Evolutionary conservation across 2,329 filamentous ascomycete genomes (phyloP), one percentile per base, ranked within the genome.

Genomic region (Colletotrichum lentis): DNA sequence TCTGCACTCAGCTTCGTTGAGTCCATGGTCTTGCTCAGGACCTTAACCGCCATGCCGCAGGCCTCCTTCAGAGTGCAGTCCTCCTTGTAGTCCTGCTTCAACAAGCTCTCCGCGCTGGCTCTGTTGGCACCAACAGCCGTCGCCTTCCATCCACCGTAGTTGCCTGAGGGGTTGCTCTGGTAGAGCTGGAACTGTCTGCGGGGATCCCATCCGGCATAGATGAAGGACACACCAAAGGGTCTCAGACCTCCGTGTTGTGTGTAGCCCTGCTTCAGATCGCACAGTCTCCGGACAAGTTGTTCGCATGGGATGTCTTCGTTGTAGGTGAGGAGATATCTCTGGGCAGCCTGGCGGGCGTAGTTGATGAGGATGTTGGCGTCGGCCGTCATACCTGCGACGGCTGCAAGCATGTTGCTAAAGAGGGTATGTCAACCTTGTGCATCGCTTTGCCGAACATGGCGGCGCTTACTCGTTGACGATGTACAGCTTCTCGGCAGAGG

Each of bases 291-390:
- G 70, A 99, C 96, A 67, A 99, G 92, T 82, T 99, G 96, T 81
- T 99, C 96, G 85, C 96, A 99, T 68, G 96, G 96, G 72, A 99
- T 99, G 79, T 99, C 96, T 91, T 97, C 94, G 85, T 98, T 97
- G 87, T 99, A 99, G 76, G 95, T 99, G 73, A 97, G 89, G 79
- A 99, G 95, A 83, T 99, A 98, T 78, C 91, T 90, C 84, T 99
- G 96, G 75, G 96, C 96, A 76, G 93, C 92, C 88, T 97, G 93
- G 75, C 96, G 94, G 79, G 96, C 96, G 82, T 96, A 97, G 86
- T 99, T 99, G 89, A 99, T 99, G 80, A 99, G 93, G 81, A 99
- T 99, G 85, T 99, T 99, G 80, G 96, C 96, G 79, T 99, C 96
- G 77, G 96, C 96, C 53, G 94, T 99, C 95, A 99, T 98, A 78